Evolutionary conservation across 2,329 filamentous ascomycete genomes (phyloP).

Genomic region (Colletotrichum phormii): DNA sequence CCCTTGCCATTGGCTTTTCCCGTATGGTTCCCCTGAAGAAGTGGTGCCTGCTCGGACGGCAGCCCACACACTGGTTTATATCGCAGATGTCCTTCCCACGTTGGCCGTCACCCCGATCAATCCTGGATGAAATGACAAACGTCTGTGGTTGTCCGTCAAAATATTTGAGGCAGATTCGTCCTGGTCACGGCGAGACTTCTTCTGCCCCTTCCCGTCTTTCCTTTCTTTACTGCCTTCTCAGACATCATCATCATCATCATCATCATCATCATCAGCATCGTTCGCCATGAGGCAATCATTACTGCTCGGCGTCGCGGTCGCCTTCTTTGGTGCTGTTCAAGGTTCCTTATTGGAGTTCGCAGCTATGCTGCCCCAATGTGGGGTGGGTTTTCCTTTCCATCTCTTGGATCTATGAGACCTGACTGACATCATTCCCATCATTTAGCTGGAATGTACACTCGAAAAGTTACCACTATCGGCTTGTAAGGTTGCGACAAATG

Average conservation of each 20-base stretch:
- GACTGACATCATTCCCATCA: background rate
- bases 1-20: background rate
- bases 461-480: slow-evolving; percentile 40
- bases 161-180: background rate
- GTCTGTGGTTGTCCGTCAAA: slow-evolving; percentile 7
- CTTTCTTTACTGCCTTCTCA: background rate
- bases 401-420: background rate
- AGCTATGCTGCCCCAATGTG: slow-evolving; percentile 38
- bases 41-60: background rate
- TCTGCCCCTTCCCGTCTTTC: background rate
- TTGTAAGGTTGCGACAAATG: slow-evolving; percentile 40
- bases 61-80: slow-evolving; percentile 13
- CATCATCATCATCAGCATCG: background rate
- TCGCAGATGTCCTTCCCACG: slow-evolving; percentile 12
- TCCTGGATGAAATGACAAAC: background rate
- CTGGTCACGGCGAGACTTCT: background rate
- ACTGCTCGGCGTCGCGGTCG: slow-evolving; percentile 28
- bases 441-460: slow-evolving; percentile 41
- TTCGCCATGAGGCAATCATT: slow-evolving; percentile 34
- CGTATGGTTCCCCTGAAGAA: background rate
- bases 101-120: no score
- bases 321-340: slow-evolving; percentile 27
- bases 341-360: slow-evolving; percentile 35
- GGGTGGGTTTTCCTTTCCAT: slow-evolving; percentile 28
- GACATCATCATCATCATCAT: background rate